Evolutionary conservation across 257 asterid genomes (phyloP).

Genomic region (Misopates orontium): DNA sequence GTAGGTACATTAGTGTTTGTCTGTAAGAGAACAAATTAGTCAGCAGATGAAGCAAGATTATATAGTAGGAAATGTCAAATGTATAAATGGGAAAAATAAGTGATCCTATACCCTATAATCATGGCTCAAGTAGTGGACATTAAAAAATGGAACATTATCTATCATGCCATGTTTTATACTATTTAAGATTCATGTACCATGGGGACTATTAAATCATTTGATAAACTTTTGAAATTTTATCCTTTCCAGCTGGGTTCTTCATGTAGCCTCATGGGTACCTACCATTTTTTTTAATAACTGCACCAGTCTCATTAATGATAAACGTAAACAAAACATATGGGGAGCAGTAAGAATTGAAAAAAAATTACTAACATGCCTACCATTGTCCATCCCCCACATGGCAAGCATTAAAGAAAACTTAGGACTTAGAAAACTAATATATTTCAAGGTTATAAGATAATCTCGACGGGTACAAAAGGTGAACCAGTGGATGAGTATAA

Average conservation of each 20-base stretch:
- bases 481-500: too few species aligned
- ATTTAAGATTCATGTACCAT: constrained; percentile 28
- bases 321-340: constrained; percentile 7
- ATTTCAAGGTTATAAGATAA: not conserved
- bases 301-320: constrained; percentile 2
- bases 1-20: not conserved
- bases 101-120: constrained; percentile 23
- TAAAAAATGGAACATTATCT: constrained; percentile 10
- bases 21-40: constrained; percentile 2
- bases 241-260: constrained; percentile 19
- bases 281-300: constrained; percentile 19
- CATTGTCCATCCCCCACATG: constrained; percentile 34
- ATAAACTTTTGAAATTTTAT: not conserved
- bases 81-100: constrained; percentile 23
- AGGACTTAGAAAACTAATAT: not conserved
- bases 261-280: constrained; percentile 27
- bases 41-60: constrained; percentile 11
- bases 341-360: constrained; percentile 21
- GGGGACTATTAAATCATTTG: constrained; percentile 9
- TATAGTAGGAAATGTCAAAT: not conserved
- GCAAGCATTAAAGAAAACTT: constrained; percentile 18
- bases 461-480: not conserved
- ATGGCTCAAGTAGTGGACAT: constrained; percentile 22
- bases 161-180: constrained; percentile 12
- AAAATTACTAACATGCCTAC: constrained; percentile 21